Percentiles rank a stretch among this genome's conserved stretches.
Evolutionary conservation across 805 yeast species (phyloP).

Genomic region (Tetrapisispora nanseiensis): DNA sequence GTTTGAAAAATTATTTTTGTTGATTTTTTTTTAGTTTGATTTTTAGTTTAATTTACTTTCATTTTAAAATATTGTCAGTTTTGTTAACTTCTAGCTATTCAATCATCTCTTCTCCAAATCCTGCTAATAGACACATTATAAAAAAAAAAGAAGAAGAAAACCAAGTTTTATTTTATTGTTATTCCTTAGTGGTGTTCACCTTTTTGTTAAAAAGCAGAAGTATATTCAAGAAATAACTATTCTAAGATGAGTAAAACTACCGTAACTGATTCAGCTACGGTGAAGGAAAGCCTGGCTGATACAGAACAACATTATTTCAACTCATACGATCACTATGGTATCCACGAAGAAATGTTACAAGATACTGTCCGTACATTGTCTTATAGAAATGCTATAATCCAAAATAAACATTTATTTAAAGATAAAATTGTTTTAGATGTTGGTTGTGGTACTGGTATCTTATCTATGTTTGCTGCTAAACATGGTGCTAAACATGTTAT

Average conservation of each 20-base stretch:
- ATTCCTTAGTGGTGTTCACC: too few species aligned
- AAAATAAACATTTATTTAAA: slow-evolving; percentile 80
- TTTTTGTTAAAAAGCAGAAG: too few species aligned
- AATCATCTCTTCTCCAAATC: too few species aligned
- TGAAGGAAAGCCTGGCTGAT: slow-evolving; percentile 51
- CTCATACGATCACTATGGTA: slow-evolving; percentile 94
- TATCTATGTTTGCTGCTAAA: slow-evolving; percentile 95
- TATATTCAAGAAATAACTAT: not conserved
- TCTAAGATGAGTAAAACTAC: slow-evolving; percentile 19
- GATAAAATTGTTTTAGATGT: slow-evolving; percentile 93
- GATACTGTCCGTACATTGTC: slow-evolving; percentile 87
- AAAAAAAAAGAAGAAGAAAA: too few species aligned
- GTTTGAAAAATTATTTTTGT: not conserved
- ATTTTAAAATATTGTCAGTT: too few species aligned
- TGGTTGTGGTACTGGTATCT: slow-evolving; percentile 97
- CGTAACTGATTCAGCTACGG: slow-evolving; percentile 48
- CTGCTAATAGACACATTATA: too few species aligned
- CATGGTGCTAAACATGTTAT: slow-evolving; percentile 99
- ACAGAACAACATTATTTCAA: slow-evolving; percentile 88
- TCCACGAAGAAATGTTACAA: slow-evolving; percentile 98
- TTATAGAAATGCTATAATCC: slow-evolving; percentile 84
- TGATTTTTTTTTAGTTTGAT: not conserved
- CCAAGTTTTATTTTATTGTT: too few species aligned
- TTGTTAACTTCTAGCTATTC: too few species aligned
- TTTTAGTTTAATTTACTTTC: not conserved